Evolutionary conservation across 352 stramenopile species (phyloP).

Genomic region (Phytopythium aichiense): DNA sequence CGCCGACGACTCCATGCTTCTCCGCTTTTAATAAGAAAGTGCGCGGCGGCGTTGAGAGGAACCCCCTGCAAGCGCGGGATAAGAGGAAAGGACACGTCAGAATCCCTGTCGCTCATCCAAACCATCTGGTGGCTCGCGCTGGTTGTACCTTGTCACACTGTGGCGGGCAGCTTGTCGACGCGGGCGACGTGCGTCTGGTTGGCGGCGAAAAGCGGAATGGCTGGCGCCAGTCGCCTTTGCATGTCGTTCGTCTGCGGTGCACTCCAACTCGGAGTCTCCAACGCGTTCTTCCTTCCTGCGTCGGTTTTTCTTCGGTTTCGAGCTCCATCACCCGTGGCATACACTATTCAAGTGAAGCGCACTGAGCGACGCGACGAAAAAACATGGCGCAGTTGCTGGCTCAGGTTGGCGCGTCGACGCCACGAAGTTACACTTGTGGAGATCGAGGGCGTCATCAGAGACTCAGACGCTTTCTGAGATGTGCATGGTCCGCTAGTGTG

Average conservation of each 20-base stretch:
- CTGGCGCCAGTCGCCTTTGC: neutral
- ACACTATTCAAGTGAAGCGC: neutral
- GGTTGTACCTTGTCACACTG: too few species aligned
- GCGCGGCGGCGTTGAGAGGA: neutral
- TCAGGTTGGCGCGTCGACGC: neutral
- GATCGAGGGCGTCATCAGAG: neutral
- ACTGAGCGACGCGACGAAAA: neutral
- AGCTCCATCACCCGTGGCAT: neutral
- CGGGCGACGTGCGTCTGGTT: neutral
- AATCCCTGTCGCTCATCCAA: neutral
- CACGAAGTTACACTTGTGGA: neutral
- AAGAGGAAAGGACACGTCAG: neutral
- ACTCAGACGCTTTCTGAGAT: neutral
- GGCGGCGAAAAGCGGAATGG: constrained; percentile 1
- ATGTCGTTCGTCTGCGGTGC: neutral
- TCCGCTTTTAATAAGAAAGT: neutral
- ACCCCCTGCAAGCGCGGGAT: neutral
- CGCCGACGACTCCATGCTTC: constrained; percentile 40
- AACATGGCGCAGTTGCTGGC: neutral
- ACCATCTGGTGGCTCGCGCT: neutral
- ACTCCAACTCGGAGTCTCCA: neutral
- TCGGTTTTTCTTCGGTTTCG: neutral
- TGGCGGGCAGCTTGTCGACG: neutral
- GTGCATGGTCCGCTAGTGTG: neutral
- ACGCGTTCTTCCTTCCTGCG: neutral